Evolutionary conservation across 345 rosid genomes (phyloP), one percentile per base, ranked within the genome.

Genomic region (Gossypium rotundifolium): DNA sequence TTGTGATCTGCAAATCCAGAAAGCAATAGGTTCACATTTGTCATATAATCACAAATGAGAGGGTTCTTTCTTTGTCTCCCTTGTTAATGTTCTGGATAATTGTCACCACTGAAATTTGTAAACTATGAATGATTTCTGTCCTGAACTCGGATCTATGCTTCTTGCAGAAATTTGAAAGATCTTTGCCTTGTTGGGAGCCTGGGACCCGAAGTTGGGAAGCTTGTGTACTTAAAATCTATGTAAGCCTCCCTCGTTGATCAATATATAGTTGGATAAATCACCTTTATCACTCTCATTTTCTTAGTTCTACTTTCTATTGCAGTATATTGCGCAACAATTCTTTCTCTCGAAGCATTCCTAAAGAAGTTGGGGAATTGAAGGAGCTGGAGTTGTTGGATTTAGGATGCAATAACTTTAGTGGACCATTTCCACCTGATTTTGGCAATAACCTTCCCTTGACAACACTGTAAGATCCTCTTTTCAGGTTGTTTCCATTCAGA

Each of bases 261-360:
- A 25, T 55, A 20, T 7, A 33, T 51, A 5, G 7, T 14, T 52
- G 25, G 58, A 14, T 18, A 51, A 33, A 17, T 72, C 59, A 2
- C 51, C 51, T 25, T 29, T 61, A 20, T 65, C 18, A 33, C 23
- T 9, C 18, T 20, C 40, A 13, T 77, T 53, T 48, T 17, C 44
- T 57, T 46, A 9, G 11, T 23, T 18, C 44, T 13, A 22, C 20
- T 67, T 48, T 74, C 25, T 25, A 42, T 66, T 70, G 78, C 85
- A 94, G 97, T 40, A 81, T 84, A 60, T 79, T 94, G 38, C 90
- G 96, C 83, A 92, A 94, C 86, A 92, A 92, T 76, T 89, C 97
- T 25, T 89, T 94, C 74, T 77, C 72, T 29, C 97, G 98, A 51
- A 75, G 46, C 59, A 77, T 92, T 72, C 98, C 98, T 74, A 63